Percentiles rank a stretch among this genome's conserved stretches.
phyloP scores from a whole-genome alignment of 1,139 yeast genomes.

The Taphrina pruni region DNA sequence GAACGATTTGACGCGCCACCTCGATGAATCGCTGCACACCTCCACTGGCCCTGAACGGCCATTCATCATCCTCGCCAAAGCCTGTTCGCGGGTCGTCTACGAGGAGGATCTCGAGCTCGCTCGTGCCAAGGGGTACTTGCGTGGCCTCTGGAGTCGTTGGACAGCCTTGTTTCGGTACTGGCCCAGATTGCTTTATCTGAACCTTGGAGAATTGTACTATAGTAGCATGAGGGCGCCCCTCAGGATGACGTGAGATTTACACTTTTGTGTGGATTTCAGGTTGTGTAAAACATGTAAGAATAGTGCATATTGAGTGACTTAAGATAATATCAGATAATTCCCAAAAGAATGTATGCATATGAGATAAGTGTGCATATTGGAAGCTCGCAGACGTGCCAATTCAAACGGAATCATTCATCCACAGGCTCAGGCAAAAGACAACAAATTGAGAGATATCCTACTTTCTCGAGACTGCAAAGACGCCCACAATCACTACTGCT shows the following conservation, averaged over 20 bases:
- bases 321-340: too few species aligned
- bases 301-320: neutral
- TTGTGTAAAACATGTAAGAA: slow-evolving; percentile 1
- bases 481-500: slow-evolving; percentile 65
- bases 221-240: slow-evolving; percentile 17
- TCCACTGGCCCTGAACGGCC: slow-evolving; percentile 90
- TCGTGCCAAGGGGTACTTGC: slow-evolving; percentile 9
- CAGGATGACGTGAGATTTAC: neutral
- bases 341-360: too few species aligned
- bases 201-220: slow-evolving; percentile 29
- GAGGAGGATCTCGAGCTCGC: slow-evolving; percentile 56
- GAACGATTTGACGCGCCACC: slow-evolving; percentile 84
- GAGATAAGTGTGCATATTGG: too few species aligned
- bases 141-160: slow-evolving; percentile 13
- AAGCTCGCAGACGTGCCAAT: too few species aligned
- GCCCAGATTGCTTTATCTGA: slow-evolving; percentile 29
- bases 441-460: neutral
- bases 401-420: neutral
- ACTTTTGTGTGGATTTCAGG: neutral
- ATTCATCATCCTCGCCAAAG: slow-evolving; percentile 84
- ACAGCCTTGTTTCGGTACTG: slow-evolving; percentile 32
- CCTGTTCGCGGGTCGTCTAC: slow-evolving; percentile 82
- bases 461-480: slow-evolving; percentile 55
- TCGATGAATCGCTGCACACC: slow-evolving; percentile 80
- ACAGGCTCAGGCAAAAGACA: neutral